phyloP scores from a whole-genome alignment of 495 filamentous ascomycete genomes.

The Penicillium nucicola region DNA sequence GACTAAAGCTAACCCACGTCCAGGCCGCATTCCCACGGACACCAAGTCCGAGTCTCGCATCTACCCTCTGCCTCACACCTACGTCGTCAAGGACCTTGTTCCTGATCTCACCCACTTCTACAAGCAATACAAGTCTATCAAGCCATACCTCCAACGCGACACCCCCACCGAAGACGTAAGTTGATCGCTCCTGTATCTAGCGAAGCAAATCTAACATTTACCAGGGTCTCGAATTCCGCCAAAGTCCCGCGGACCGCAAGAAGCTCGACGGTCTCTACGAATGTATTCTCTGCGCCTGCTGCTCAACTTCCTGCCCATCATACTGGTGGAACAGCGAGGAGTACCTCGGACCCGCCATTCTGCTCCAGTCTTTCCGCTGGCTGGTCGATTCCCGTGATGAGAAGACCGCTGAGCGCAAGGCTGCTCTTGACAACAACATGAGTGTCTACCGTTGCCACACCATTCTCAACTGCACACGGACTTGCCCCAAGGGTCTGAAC shows the following conservation, averaged over 20 bases:
- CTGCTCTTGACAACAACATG: conserved; percentile 95
- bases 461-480: conserved; percentile 94
- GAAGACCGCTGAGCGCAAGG: conserved; percentile 79
- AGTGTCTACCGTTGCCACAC: conserved; percentile 98
- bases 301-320: conserved; percentile 94
- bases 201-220: conserved; percentile 1
- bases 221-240: conserved; percentile 83
- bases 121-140: conserved; percentile 99
- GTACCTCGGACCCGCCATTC: conserved; percentile 94
- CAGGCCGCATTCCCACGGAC: conserved; percentile 92
- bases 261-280: conserved; percentile 99
- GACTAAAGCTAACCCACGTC: not conserved
- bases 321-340: conserved; percentile 99
- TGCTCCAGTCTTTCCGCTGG: conserved; percentile 97
- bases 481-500: conserved; percentile 98
- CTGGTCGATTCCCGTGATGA: conserved; percentile 90
- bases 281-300: conserved; percentile 99
- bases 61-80: conserved; percentile 97
- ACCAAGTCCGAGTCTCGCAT: conserved; percentile 80
- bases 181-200: not conserved
- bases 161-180: conserved; percentile 73
- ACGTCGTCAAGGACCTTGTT: conserved; percentile 98
- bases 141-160: conserved; percentile 92
- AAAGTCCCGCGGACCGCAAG: conserved; percentile 82
- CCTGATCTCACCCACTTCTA: conserved; percentile 98